These are phyloP conservation scores for Naumovozyma castellii DNA, from an alignment of 805 yeast species.

Conservation along the genomic window DNA sequence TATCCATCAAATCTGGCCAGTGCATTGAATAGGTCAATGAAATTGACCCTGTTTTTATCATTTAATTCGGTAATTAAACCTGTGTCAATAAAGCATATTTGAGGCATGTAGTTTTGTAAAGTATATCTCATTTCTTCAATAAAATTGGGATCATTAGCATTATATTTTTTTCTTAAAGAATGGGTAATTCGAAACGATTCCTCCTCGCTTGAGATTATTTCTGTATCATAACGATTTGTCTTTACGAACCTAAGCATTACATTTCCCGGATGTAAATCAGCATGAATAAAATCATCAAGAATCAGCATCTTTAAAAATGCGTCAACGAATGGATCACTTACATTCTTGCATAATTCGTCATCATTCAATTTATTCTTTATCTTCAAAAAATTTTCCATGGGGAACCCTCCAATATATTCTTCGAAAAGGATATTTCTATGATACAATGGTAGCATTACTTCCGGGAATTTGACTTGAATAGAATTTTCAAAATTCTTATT, in stretches of 20 bases:
- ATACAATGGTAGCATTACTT: constrained; percentile 36
- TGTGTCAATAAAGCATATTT: constrained; percentile 82
- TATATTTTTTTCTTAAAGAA: constrained; percentile 10
- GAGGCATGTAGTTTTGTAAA: constrained; percentile 66
- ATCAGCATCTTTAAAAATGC: constrained; percentile 90
- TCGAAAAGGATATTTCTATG: constrained; percentile 73
- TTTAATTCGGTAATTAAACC: constrained; percentile 90
- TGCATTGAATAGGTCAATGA: constrained; percentile 81
- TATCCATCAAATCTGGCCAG: constrained; percentile 89
- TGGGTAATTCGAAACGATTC: constrained; percentile 17
- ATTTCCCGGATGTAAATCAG: constrained; percentile 96
- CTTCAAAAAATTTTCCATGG: constrained; percentile 63
- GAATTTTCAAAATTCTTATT: constrained; percentile 52
- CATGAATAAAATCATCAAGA: constrained; percentile 87
- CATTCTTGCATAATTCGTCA: constrained; percentile 46
- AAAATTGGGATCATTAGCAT: constrained; percentile 12
- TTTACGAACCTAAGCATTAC: constrained; percentile 67
- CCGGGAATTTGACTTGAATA: constrained; percentile 68
- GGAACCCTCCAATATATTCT: constrained; percentile 73
- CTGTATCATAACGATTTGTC: constrained; percentile 29
- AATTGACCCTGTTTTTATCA: constrained; percentile 66
- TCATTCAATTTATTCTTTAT: constrained; percentile 28
- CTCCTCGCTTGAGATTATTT: constrained; percentile 21
- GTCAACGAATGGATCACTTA: constrained; percentile 77
- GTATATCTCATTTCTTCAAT: constrained; percentile 37